Evolutionary conservation across 2,329 filamentous ascomycete species (phyloP), one percentile per base, ranked within the genome.

Genomic region (Rutstroemia sp.): DNA sequence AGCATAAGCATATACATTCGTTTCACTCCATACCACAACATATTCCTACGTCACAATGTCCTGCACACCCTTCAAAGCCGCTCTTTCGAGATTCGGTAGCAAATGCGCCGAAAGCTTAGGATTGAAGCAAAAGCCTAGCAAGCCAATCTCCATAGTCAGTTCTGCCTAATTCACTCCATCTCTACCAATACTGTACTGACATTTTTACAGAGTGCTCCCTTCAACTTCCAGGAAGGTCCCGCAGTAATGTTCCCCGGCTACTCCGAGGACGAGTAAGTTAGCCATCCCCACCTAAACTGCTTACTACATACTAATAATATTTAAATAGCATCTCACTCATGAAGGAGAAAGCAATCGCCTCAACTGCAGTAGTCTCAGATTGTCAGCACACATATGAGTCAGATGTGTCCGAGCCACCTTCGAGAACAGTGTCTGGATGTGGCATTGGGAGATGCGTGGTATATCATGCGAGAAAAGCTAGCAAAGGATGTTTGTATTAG

Each of bases 201-300:
- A 48, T 10, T 16, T 23, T 45, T n/a, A 14, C n/a, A 83, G 81
- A 83, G 80, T 50, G 75, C 76, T 9, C 81, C 81, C 0, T 85
- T 80, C 69, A 74, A 83, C 67, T 78, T 83, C 65, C 78, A 79
- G 66, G 76, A 75, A 57, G 79, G 65, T 5, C 64, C 81, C 65
- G 70, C 74, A n/a, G 72, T 78, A 42, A 70, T 70, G 45, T 70
- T 84, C 14, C 79, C 79, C 2, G 81, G 81, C 41, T 72, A 83
- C 44, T 78, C 77, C 47, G 74, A 81, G 61, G 79, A 83, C 62
- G 80, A 85, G 80, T 83, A 75, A 69, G 80, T 72, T 34, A 4
- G 30, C 56, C 44, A 49, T 52, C 52, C 44, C 16, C 54, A 44
- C 38, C 21, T 39, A 16, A 18, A 3, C 49, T 12, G 41, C 38